Percentiles rank a stretch among this genome's conserved stretches.
Evolutionary conservation across 805 yeast species (phyloP).

Genomic region (Zygosaccharomyces gambellarensis): DNA sequence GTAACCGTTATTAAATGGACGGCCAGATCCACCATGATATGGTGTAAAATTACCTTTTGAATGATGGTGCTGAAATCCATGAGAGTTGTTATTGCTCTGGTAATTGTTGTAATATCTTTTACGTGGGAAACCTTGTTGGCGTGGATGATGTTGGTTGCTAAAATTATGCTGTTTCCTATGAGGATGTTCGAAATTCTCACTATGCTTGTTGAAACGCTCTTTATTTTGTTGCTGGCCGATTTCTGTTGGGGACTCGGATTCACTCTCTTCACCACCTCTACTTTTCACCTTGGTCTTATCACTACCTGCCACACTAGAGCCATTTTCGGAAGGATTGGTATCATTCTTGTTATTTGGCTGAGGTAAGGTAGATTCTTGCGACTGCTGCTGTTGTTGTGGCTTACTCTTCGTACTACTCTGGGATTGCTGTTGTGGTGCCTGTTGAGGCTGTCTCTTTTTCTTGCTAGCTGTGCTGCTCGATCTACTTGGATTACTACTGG

Average conservation of each 20-base stretch:
- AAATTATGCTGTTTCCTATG: slow-evolving; percentile 11
- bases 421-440: slow-evolving; percentile 3
- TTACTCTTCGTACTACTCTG: slow-evolving; percentile 6
- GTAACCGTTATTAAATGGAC: slow-evolving; percentile 11
- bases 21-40: slow-evolving; percentile 15
- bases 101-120: slow-evolving; percentile 22
- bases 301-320: not conserved
- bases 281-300: not conserved
- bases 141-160: slow-evolving; percentile 13
- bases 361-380: not conserved
- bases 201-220: slow-evolving; percentile 1
- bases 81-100: slow-evolving; percentile 7
- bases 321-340: not conserved
- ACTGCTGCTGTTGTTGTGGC: slow-evolving; percentile 5
- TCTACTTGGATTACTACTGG: slow-evolving; percentile 9
- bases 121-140: slow-evolving; percentile 19
- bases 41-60: slow-evolving; percentile 4
- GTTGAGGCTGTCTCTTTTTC: slow-evolving; percentile 17
- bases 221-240: slow-evolving; percentile 11
- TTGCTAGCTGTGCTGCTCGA: slow-evolving; percentile 12
- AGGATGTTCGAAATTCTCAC: slow-evolving; percentile 6
- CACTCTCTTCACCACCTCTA: slow-evolving; percentile 1
- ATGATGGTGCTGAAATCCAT: slow-evolving; percentile 6
- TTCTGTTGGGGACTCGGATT: not conserved
- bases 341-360: not conserved